These are phyloP conservation scores for Diplodia scrobiculata DNA, from an alignment of 2,329 filamentous ascomycete species.

Conservation along the genomic window DNA sequence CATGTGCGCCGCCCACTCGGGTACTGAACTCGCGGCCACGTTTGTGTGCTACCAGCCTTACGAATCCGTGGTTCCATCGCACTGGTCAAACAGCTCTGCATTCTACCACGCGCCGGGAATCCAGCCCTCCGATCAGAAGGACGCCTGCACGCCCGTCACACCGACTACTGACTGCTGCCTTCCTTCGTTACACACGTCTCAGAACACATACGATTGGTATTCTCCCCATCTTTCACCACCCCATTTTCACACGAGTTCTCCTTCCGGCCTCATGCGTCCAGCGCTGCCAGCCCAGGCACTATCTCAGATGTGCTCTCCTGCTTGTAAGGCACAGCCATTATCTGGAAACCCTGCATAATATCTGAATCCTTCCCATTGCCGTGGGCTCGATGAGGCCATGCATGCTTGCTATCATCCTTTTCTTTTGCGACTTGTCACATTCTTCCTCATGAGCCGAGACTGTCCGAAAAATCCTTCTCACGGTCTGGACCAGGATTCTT, in stretches of 20 bases:
- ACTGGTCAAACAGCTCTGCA: background rate
- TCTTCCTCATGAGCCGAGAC: background rate
- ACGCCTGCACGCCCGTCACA: background rate
- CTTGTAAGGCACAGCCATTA: background rate
- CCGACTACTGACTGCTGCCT: background rate
- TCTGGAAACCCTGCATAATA: constrained; percentile 9
- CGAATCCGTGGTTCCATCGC: constrained; percentile 1
- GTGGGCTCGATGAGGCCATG: background rate
- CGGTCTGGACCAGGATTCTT: background rate
- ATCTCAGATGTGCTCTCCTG: background rate
- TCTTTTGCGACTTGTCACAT: background rate
- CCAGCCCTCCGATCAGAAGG: background rate
- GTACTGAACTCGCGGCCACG: background rate
- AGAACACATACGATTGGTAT: background rate
- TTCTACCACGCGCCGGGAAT: constrained; percentile 16
- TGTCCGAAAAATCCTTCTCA: too few relatives aligned
- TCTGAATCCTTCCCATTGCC: background rate
- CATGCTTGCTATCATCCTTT: background rate
- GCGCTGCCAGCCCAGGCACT: background rate
- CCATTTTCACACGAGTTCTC: background rate
- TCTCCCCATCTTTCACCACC: background rate
- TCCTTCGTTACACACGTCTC: constrained; percentile 1
- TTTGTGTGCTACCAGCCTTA: constrained; percentile 4
- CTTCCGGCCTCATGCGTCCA: background rate
- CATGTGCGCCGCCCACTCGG: background rate